A percentile compares a stretch with the other conserved stretches of the same genome.
Evolutionary conservation across 306 rosid genomes (phyloP).

Genomic region (Phaseolus lunatus): DNA sequence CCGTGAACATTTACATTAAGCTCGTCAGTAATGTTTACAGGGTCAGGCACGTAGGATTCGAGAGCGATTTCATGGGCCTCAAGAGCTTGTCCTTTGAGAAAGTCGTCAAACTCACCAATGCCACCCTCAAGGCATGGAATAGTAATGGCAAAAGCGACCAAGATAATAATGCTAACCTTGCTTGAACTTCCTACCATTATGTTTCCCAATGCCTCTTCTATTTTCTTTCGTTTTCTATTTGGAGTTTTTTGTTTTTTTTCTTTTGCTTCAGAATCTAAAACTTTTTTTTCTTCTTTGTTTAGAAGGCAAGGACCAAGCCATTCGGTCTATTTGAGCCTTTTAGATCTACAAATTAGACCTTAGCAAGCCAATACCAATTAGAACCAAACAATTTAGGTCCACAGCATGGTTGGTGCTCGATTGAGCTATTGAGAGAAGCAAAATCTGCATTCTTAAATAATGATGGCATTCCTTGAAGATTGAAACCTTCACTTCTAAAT

Average conservation of each 20-base stretch:
- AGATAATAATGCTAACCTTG: conserved; percentile 41
- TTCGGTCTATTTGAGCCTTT: neutral
- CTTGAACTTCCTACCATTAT: conserved; percentile 48
- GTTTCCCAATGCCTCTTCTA: neutral
- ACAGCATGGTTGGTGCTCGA: conserved; percentile 21
- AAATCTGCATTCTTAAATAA: conserved; percentile 42
- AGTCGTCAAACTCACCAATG: conserved; percentile 55
- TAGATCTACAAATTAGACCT: conserved; percentile 37
- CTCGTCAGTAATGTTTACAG: conserved; percentile 51
- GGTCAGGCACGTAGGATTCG: conserved; percentile 60
- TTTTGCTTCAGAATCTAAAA: neutral
- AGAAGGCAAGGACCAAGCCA: conserved; percentile 45
- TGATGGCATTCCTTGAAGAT: neutral
- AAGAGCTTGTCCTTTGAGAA: conserved; percentile 39
- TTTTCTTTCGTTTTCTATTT: neutral
- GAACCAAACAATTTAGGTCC: conserved; percentile 37
- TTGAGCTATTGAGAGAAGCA: neutral
- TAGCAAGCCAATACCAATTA: conserved; percentile 39
- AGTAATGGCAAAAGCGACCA: conserved; percentile 53
- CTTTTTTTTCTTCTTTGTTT: conserved; percentile 15
- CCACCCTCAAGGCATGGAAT: conserved; percentile 65
- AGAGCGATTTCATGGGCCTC: conserved; percentile 55
- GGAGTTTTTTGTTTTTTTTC: too few relatives aligned
- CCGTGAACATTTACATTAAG: conserved; percentile 54
- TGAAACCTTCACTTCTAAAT: conserved; percentile 34